Base-by-base conservation (phyloP, 108 stramenopile genomes). In the Skeletonema tropicum region DNA sequence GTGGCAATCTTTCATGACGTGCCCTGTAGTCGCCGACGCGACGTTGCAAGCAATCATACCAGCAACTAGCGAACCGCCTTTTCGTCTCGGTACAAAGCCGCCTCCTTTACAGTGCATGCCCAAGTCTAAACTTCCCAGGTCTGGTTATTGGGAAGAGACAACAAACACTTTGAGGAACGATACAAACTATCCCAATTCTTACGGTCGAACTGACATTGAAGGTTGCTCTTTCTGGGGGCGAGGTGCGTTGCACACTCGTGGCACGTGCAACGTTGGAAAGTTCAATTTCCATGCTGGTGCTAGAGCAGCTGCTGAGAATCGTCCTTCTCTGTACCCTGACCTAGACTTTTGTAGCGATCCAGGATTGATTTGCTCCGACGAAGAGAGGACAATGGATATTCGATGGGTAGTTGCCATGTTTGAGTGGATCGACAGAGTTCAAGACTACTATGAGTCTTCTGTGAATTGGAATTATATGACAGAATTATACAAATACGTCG, bases 171-270 rank as follows among this genome's bases (percentile, higher is more conserved):
- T 57, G 0, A 21, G 21, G 21, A 60, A 74, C 23, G 6, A 45
- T 5, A 35, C 39, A 57, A 17, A 1, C 41, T 62, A 41, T 29
- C 60, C 60, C 2, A 71, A 71, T 58, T 57, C 73, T 0, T 23
- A 26, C 38, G 75, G 58, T 6, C 39, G 63, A 17, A 65, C 75
- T 9, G 70, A 79, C 58, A 38, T 84, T 0, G 61, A 74, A 42
- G 57, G 70, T 15, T 81, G 80, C 30, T 76, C 74, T 36, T 81
- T 25, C 31, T 81, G 80, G 80, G 80, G 80, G 15, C 55, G 80
- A 49, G 75, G 61, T 31, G 80, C 15, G 11, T 31, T 45, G 55
- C 64, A 59, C 23, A 71, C 61, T 25, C 68, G 55, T 65, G 77
- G 77, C 5, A 48, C 59, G 1, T 78, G 77, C 32, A 78, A 78